These are phyloP conservation scores for Solanum chiquidenum DNA, from an alignment of 257 asterid genomes.

Conservation along the genomic window DNA sequence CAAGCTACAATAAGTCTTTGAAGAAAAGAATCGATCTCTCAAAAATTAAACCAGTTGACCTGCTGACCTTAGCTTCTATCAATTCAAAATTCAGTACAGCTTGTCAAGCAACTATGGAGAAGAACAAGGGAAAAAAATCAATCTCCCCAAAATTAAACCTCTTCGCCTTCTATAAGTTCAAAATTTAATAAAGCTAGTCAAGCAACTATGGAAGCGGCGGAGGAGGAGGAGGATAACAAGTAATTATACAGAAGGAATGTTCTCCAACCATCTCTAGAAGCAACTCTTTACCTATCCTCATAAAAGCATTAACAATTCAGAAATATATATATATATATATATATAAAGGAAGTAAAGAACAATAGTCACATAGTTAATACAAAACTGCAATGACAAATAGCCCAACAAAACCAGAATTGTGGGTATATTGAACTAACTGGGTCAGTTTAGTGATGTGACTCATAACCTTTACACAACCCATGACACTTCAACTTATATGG, in stretches of 20 bases:
- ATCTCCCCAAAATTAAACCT: too few species aligned
- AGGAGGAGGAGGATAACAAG: not conserved
- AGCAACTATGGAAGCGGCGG: not conserved
- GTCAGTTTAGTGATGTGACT: not conserved
- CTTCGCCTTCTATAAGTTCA: not conserved
- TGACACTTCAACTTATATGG: not conserved
- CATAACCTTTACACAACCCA: not conserved
- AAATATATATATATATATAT: not conserved
- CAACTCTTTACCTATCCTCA: not conserved
- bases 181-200: not conserved
- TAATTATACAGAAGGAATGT: not conserved
- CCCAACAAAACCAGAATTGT: not conserved
- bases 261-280: not conserved
- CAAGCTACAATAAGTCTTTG: not conserved
- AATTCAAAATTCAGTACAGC: not conserved
- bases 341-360: not conserved
- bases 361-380: not conserved
- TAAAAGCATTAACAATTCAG: not conserved
- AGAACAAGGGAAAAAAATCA: too few species aligned
- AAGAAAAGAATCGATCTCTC: not conserved
- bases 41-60: not conserved
- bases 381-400: not conserved
- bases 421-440: not conserved
- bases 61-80: not conserved
- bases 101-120: not conserved